Percentiles rank a stretch among this genome's conserved stretches.
These are phyloP conservation scores for Curvularia lunata DNA, from an alignment of 2,329 filamentous ascomycete species.

Conservation along the genomic window DNA sequence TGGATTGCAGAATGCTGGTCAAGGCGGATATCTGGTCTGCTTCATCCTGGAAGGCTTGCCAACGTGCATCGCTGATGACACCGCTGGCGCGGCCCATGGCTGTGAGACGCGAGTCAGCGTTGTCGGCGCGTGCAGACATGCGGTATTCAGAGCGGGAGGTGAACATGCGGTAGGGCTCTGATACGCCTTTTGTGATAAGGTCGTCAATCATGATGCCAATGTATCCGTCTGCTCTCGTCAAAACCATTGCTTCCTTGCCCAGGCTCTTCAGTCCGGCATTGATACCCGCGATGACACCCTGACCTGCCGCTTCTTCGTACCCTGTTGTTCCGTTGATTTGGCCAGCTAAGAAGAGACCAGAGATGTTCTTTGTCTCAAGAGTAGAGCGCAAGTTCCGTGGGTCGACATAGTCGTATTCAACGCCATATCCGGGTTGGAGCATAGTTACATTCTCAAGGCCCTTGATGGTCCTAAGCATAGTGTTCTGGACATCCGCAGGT, in stretches of 20 bases:
- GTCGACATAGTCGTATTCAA: constrained; percentile 98
- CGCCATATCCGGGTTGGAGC: constrained; percentile 94
- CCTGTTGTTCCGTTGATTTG: constrained; percentile 99
- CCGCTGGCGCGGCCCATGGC: constrained; percentile 76
- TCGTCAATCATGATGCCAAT: constrained; percentile 99
- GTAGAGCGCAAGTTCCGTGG: constrained; percentile 86
- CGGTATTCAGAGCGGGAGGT: constrained; percentile 94
- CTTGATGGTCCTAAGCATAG: constrained; percentile 82
- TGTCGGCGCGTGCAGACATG: constrained; percentile 89
- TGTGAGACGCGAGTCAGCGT: constrained; percentile 88
- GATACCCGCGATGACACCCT: constrained; percentile 89
- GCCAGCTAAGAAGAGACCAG: constrained; percentile 87
- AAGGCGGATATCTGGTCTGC: constrained; percentile 72
- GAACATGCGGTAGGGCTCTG: constrained; percentile 98
- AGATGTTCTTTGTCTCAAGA: constrained; percentile 90
- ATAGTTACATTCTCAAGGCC: constrained; percentile 89
- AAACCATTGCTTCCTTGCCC: constrained; percentile 67
- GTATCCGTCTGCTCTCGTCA: constrained; percentile 87
- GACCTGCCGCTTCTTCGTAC: constrained; percentile 95
- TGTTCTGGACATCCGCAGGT: constrained; percentile 83
- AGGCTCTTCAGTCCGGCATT: constrained; percentile 86
- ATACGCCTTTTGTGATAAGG: constrained; percentile 93
- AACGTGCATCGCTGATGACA: constrained; percentile 78
- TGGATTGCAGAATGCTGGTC: constrained; percentile 63
- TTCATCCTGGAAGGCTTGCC: constrained; percentile 71